Evolutionary conservation across 2,329 filamentous ascomycete genomes (phyloP).

Genomic region (Pseudogymnoascus sp.): DNA sequence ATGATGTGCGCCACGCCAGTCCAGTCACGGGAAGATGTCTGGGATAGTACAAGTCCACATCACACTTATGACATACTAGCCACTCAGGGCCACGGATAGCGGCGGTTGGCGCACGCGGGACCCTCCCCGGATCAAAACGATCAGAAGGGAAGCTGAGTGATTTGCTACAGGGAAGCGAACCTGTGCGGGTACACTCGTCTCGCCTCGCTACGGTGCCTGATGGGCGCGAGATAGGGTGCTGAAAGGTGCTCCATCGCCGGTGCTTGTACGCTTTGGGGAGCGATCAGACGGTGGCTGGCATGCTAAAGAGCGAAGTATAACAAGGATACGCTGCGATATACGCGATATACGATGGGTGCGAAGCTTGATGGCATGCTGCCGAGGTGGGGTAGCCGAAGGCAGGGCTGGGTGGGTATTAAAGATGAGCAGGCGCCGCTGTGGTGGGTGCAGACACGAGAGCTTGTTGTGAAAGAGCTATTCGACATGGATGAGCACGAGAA

Average conservation of each 20-base stretch:
- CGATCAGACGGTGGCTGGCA: not conserved
- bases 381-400: constrained; percentile 4
- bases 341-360: not conserved
- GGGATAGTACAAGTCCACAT: not conserved
- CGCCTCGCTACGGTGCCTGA: constrained; percentile 2
- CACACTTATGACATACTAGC: not conserved
- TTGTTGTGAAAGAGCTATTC: constrained; percentile 4
- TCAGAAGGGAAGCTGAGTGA: not conserved
- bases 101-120: not conserved
- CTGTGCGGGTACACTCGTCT: not conserved
- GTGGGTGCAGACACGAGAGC: constrained; percentile 3
- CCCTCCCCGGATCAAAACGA: not conserved
- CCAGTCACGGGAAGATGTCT: not conserved
- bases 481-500: constrained; percentile 6
- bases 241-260: not conserved
- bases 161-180: not conserved
- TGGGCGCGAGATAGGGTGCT: not conserved
- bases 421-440: constrained; percentile 6
- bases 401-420: constrained; percentile 7
- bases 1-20: not conserved
- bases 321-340: not conserved
- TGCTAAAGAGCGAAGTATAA: not conserved
- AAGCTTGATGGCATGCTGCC: constrained; percentile 2
- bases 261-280: not conserved
- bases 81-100: not conserved